Evolutionary conservation across 1,284 basidiomycete genomes (phyloP).

Genomic region (Moesziomyces sp.): DNA sequence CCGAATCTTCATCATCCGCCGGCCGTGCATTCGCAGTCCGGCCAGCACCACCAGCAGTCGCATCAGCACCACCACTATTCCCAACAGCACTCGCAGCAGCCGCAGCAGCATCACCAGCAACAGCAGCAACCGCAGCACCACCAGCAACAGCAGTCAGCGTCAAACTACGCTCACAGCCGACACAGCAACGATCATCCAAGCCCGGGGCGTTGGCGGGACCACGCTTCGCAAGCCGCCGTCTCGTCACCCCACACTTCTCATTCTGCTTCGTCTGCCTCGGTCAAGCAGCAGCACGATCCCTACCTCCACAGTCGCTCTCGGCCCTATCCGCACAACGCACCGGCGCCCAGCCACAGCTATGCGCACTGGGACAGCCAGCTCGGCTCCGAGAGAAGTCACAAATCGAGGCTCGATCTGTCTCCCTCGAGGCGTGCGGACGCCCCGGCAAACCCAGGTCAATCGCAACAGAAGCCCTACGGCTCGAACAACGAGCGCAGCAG

Average conservation of each 20-base stretch:
- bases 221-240: conserved; percentile 9
- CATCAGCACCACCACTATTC: conserved; percentile 11
- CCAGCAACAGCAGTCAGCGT: conserved; percentile 7
- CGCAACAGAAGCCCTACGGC: conserved; percentile 15
- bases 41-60: conserved; percentile 18
- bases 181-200: conserved; percentile 29
- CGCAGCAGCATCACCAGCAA: conserved; percentile 15
- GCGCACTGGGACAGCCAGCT: conserved; percentile 48
- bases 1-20: conserved; percentile 18
- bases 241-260: conserved; percentile 43
- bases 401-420: conserved; percentile 29
- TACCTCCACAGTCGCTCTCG: conserved; percentile 26
- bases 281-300: conserved; percentile 31
- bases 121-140: conserved; percentile 6
- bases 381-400: conserved; percentile 29
- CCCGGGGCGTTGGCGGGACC: conserved; percentile 44
- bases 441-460: background rate
- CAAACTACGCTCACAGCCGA: conserved; percentile 18
- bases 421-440: conserved; percentile 24
- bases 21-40: conserved; percentile 13
- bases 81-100: conserved; percentile 16
- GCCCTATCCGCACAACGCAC: conserved; percentile 37
- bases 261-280: conserved; percentile 6
- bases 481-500: conserved; percentile 11
- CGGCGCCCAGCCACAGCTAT: conserved; percentile 41